Evolutionary conservation across 305 asterid species (phyloP), one percentile per base, ranked within the genome.

Genomic region (Fraxinus platypoda): DNA sequence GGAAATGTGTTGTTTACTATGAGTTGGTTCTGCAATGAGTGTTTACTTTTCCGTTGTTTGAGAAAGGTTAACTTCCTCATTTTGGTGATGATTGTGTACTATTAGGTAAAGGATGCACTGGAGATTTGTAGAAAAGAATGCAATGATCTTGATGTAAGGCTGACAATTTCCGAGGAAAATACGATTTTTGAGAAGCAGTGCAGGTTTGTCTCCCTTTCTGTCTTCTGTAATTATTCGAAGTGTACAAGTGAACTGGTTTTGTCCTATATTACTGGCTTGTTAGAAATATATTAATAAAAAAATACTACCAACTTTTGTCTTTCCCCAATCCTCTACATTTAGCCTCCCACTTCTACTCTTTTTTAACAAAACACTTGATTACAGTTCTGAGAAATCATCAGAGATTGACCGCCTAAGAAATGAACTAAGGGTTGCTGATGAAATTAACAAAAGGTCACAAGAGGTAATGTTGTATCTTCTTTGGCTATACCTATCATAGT

Each of bases 31-130:
- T 21, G 59, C 37, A 74, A 3, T 74, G 70, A 33, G 2, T 74
- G 25, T 85, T 41, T 79, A 70, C 23, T 19, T 72, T 64, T 73
- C n/a, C 33, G 82, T 79, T 46, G 64, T 78, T n/a, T 73, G n/a
- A 77, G 81, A 77, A 81, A 19, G 26, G 15, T 76, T 15, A 37
- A 41, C 25, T 76, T 81, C 76, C 38, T 78, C 33, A 26, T 84
- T 68, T 72, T 34, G 8, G 59, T 75, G 54, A 85, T 76, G 62
- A 87, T 79, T 73, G 80, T 82, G 74, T 34, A 74, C 49, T 76
- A 33, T 75, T 86, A 94, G 97, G 94, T 85, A 81, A 89, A 85
- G 78, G 78, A 86, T 46, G 93, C 92, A 83, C 88, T 92, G 84
- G 94, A 88, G 86, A 76, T 78, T 77, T 93, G 86, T 88, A 83